phyloP scores from a whole-genome alignment of 176 grass and related monocot genomes.

The Carex cristatella region DNA sequence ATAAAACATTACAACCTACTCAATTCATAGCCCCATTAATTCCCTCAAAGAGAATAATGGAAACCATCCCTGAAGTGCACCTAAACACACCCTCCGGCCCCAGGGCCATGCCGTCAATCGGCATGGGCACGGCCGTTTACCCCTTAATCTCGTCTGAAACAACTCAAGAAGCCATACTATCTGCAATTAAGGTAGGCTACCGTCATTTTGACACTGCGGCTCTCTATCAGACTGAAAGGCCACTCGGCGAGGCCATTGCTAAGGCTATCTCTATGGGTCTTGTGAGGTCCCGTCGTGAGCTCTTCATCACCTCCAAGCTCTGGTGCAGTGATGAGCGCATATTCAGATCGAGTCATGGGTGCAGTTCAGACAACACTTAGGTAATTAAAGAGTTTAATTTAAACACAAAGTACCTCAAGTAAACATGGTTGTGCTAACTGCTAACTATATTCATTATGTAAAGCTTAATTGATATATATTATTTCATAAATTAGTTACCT shows the following conservation, averaged over 20 bases:
- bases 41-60: not conserved
- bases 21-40: not conserved
- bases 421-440: no score
- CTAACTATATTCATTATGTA: no score
- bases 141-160: not conserved
- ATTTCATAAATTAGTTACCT: no score
- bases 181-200: slow-evolving; percentile 29
- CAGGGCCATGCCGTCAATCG: slow-evolving; percentile 23
- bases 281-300: slow-evolving; percentile 14
- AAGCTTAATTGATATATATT: no score
- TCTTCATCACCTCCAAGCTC: slow-evolving; percentile 41
- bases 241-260: slow-evolving; percentile 19
- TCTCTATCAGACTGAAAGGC: slow-evolving; percentile 19
- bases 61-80: slow-evolving; percentile 13
- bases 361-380: slow-evolving; percentile 18
- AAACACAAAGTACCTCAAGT: no score
- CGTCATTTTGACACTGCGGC: slow-evolving; percentile 27
- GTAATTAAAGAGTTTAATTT: not conserved
- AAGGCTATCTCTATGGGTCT: slow-evolving; percentile 10
- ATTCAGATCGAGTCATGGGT: not conserved
- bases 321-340: slow-evolving; percentile 20
- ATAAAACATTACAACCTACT: not conserved
- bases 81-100: not conserved
- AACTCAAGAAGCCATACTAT: slow-evolving; percentile 9
- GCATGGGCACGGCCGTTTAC: slow-evolving; percentile 27